Evolutionary conservation across 106 monocot species (phyloP).

Genomic region (Amphibolis antarctica): DNA sequence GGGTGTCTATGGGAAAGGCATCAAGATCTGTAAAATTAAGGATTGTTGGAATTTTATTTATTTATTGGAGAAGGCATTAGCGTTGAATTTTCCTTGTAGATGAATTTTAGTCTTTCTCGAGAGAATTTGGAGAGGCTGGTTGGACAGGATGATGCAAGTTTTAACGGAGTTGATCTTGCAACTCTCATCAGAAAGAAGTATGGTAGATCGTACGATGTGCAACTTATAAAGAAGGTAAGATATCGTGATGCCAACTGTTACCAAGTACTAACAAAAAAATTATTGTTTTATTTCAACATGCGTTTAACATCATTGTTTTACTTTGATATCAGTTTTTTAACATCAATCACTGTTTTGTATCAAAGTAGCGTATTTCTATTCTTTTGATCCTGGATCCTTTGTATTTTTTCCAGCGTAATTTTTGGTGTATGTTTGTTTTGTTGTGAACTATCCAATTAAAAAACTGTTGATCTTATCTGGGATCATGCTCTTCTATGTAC

Average conservation of each 20-base stretch:
- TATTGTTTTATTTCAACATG: not conserved
- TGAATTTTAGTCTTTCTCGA: conserved; percentile 36
- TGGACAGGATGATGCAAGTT: conserved; percentile 66
- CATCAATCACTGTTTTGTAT: not conserved
- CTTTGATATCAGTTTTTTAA: not conserved
- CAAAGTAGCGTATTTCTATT: not conserved
- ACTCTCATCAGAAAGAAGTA: conserved; percentile 92
- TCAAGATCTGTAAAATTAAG: no score
- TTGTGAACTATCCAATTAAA: no score
- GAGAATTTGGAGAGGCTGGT: conserved; percentile 77
- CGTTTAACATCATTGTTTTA: not conserved
- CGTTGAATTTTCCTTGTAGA: conserved; percentile 19
- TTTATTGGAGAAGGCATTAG: no score
- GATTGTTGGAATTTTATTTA: no score
- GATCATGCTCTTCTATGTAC: no score
- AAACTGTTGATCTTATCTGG: no score
- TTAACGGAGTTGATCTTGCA: conserved; percentile 89
- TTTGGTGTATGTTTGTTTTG: not conserved
- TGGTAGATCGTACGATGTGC: conserved; percentile 96
- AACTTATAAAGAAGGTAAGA: conserved; percentile 86
- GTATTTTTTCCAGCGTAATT: no score
- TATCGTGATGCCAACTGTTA: not conserved
- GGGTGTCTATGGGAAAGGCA: no score
- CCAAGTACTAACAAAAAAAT: not conserved
- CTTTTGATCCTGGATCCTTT: not conserved